phyloP scores from a whole-genome alignment of 2,329 filamentous ascomycete species.

The Fusarium camptoceras region DNA sequence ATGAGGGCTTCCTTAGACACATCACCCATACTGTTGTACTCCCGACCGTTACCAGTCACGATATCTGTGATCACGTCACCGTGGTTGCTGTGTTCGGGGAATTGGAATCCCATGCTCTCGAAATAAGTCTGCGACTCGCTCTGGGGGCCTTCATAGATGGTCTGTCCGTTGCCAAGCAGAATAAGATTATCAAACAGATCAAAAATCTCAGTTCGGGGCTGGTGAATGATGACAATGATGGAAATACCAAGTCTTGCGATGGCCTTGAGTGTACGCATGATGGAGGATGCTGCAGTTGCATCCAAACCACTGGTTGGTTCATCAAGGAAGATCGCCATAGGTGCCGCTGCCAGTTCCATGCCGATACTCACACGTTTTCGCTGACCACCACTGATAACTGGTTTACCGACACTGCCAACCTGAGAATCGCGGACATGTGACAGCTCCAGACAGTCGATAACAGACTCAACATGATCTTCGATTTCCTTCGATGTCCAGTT shows the following conservation, averaged over 20 bases:
- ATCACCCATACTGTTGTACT: constrained; percentile 61
- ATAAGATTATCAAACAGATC: constrained; percentile 67
- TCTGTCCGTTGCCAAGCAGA: constrained; percentile 65
- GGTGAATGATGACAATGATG: constrained; percentile 69
- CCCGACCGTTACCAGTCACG: constrained; percentile 66
- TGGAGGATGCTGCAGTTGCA: constrained; percentile 65
- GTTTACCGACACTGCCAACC: constrained; percentile 63
- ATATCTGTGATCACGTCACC: constrained; percentile 72
- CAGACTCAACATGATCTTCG: constrained; percentile 64
- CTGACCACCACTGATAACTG: constrained; percentile 68
- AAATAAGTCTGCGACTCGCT: constrained; percentile 61
- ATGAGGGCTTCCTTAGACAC: constrained; percentile 63
- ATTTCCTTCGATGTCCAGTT: constrained; percentile 64
- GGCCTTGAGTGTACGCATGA: constrained; percentile 66
- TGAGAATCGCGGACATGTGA: constrained; percentile 63
- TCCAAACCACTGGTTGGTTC: constrained; percentile 67
- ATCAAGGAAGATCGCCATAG: constrained; percentile 66
- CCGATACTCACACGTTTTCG: constrained; percentile 70
- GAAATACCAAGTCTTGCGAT: constrained; percentile 67
- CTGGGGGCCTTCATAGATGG: constrained; percentile 65
- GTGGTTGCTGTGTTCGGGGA: constrained; percentile 63
- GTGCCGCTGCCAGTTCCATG: constrained; percentile 67
- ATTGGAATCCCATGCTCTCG: constrained; percentile 62
- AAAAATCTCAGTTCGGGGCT: constrained; percentile 70
- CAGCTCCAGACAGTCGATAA: constrained; percentile 66